phyloP scores from a whole-genome alignment of 176 grass and related monocot genomes.

The Bromus sterilis region DNA sequence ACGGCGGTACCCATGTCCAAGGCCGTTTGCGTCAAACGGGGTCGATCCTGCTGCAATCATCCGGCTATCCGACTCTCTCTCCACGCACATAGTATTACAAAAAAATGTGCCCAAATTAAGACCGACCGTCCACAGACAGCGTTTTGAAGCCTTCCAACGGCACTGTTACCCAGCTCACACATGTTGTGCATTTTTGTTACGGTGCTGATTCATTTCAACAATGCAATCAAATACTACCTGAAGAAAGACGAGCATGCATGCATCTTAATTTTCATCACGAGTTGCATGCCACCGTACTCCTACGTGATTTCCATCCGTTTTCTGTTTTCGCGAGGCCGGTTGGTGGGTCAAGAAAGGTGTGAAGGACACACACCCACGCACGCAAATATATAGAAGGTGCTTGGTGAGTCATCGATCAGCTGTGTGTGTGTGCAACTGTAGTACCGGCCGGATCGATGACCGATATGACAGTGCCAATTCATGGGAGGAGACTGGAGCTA shows the following conservation, averaged over 20 bases:
- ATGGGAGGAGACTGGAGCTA: not conserved
- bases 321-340: too few species aligned
- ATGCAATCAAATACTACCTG: not conserved
- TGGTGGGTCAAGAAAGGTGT: not conserved
- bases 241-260: not conserved
- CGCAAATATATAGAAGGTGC: too few species aligned
- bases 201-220: not conserved
- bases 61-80: not conserved
- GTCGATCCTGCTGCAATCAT: not conserved
- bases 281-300: too few species aligned
- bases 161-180: not conserved
- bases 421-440: not conserved
- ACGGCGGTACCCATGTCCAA: not conserved
- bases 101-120: not conserved
- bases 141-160: not conserved
- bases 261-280: too few species aligned
- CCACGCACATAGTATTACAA: not conserved
- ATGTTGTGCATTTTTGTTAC: not conserved
- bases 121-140: not conserved
- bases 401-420: not conserved
- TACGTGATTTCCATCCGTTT: too few species aligned
- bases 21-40: not conserved
- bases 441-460: too few species aligned
- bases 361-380: too few species aligned
- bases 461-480: not conserved